Evolutionary conservation across 1,284 basidiomycete genomes (phyloP).

Genomic region (Boletus semigastroideus): DNA sequence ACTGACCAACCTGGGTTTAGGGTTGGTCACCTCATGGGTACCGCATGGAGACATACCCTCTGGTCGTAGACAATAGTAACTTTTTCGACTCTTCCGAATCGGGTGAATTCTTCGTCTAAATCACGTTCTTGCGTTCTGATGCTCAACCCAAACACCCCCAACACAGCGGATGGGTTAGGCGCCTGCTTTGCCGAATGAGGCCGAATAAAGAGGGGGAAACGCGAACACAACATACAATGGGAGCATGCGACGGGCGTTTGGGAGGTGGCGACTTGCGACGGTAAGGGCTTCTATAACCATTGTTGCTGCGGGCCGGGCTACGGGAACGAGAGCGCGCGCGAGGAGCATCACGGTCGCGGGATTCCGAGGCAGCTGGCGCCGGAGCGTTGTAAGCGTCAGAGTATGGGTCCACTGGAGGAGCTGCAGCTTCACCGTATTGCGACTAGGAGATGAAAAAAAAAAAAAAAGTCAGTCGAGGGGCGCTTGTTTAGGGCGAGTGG

Average conservation of each 20-base stretch:
- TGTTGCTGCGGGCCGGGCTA: slow-evolving; percentile 56
- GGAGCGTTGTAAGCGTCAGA: slow-evolving; percentile 76
- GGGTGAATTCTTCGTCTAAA: slow-evolving; percentile 89
- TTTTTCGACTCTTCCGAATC: slow-evolving; percentile 91
- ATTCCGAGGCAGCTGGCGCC: slow-evolving; percentile 46
- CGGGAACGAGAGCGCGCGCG: slow-evolving; percentile 74
- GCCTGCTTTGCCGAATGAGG: slow-evolving; percentile 58
- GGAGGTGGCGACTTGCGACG: slow-evolving; percentile 51
- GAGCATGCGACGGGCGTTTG: slow-evolving; percentile 66
- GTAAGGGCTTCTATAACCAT: slow-evolving; percentile 53
- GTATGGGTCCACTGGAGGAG: slow-evolving; percentile 71
- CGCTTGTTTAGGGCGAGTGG: not conserved
- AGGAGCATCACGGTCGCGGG: slow-evolving; percentile 46
- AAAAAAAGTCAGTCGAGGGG: not conserved
- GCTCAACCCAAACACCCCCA: slow-evolving; percentile 96
- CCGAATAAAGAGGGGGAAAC: slow-evolving; percentile 7
- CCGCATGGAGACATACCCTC: slow-evolving; percentile 65
- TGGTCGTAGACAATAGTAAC: slow-evolving; percentile 99
- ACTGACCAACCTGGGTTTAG: slow-evolving; percentile 47
- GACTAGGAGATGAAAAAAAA: slow-evolving; percentile 14
- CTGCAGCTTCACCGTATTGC: slow-evolving; percentile 63
- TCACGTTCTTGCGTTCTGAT: slow-evolving; percentile 94
- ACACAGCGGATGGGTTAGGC: slow-evolving; percentile 82
- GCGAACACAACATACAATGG: slow-evolving; percentile 54
- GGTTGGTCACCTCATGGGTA: slow-evolving; percentile 5